Evolutionary conservation across 129 eudicot species (phyloP), one percentile per base, ranked within the genome.

Genomic region (Artemisia annua): DNA sequence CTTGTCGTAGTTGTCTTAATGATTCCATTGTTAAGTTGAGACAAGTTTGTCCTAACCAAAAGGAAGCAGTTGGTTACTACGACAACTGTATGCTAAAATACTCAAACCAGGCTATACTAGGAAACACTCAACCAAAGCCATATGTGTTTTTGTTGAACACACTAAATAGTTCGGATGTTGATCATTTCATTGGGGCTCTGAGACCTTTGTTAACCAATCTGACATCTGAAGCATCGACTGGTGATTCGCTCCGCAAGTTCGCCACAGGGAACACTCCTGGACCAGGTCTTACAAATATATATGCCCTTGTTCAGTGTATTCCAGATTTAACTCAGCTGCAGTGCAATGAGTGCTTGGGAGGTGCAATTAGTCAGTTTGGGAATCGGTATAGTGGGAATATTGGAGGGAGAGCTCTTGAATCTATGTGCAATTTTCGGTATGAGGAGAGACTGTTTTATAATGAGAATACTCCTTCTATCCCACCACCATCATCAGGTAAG

Each of bases 221-320:
- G 44, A 54, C 32, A 6, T 46, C 7, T 22, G 55, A 15, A 15
- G 85, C 88, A 4, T 74, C 75, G 3, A 1, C 19, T 10, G 87
- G 83, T 59, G 80, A 83, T 10, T 5, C 80, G 1, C 11, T 48
- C 3, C 11, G 9, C 1, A 84, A 77, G 51, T 82, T 68, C 46
- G 88, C 81, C 1, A 79, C 78, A 0, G 81, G 81, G 26, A 75
- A 58, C 4, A 24, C 30, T 1, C 28, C 43, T 0, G 73, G 59
- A 2, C 69, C 81, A 0, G 74, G 50, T 17, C 19, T 18, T 19
- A 7, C 20, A 49, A 69, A 62, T 1, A 39, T 83, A 0, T 79
- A 70, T 48, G 74, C 56, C 43, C 75, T 83, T 2, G 78, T 65
- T 22, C 82, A 83, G 73, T 83, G 87, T 81, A 75, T 76, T 8